A percentile compares a stretch with the other conserved stretches of the same genome.
Conservation (phyloP, 495 filamentous ascomycete genomes). For the Tuber brumale region DNA sequence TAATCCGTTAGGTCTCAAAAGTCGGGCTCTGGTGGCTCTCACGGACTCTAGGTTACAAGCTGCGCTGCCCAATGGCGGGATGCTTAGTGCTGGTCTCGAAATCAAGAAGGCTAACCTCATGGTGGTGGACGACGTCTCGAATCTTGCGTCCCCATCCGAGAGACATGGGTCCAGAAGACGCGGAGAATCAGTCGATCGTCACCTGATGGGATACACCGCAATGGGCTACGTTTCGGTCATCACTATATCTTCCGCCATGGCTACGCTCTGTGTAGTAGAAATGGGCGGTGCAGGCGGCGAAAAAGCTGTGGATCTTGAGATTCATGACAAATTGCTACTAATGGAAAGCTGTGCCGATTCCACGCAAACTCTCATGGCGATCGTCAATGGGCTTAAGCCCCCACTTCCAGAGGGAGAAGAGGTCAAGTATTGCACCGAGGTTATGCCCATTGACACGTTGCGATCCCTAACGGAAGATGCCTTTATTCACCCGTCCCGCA, state of each 20-base stretch:
- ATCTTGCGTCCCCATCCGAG: slow-evolving; percentile 40
- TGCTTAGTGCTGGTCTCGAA: slow-evolving; percentile 56
- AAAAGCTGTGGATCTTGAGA: slow-evolving; percentile 67
- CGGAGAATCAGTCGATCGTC: slow-evolving; percentile 45
- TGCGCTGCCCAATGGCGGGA: slow-evolving; percentile 54
- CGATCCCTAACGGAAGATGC: slow-evolving; percentile 83
- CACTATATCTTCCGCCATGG: slow-evolving; percentile 71
- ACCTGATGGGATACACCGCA: slow-evolving; percentile 59
- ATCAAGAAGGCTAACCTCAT: slow-evolving; percentile 74
- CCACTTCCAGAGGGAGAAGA: slow-evolving; percentile 72
- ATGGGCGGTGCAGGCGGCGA: slow-evolving; percentile 48
- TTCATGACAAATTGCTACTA: slow-evolving; percentile 77
- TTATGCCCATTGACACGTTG: slow-evolving; percentile 81
- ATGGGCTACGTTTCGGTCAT: slow-evolving; percentile 78
- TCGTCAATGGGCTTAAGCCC: slow-evolving; percentile 73
- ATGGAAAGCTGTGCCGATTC: slow-evolving; percentile 96
- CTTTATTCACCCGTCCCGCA: slow-evolving; percentile 46
- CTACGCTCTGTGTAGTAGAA: slow-evolving; percentile 53
- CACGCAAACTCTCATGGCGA: slow-evolving; percentile 79
- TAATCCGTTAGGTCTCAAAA: slow-evolving; percentile 68
- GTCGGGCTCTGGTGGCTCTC: slow-evolving; percentile 70
- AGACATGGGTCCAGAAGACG: slow-evolving; percentile 17
- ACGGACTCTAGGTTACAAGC: slow-evolving; percentile 65
- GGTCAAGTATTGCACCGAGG: slow-evolving; percentile 77
- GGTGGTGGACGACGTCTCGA: slow-evolving; percentile 67